These are phyloP conservation scores for Medicago lupulina DNA, from an alignment of 306 rosid genomes.

Conservation along the genomic window DNA sequence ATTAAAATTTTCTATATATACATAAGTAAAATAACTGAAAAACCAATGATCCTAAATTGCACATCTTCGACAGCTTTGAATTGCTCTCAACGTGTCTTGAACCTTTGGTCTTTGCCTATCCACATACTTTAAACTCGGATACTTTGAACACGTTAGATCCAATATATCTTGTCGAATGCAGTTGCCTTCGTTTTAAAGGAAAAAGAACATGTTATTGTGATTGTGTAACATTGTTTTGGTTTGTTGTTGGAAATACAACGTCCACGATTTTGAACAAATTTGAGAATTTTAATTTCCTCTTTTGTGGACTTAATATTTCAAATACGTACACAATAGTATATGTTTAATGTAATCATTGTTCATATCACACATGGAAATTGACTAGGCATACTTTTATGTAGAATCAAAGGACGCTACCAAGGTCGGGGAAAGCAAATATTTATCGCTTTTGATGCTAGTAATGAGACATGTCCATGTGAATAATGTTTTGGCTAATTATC, in stretches of 20 bases:
- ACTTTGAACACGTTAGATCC: too few species aligned
- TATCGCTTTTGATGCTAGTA: slow-evolving; percentile 24
- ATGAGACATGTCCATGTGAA: slow-evolving; percentile 14
- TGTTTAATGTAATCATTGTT: slow-evolving; percentile 20
- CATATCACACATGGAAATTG: slow-evolving; percentile 37
- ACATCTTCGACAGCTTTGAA: too few species aligned
- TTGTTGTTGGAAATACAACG: background rate
- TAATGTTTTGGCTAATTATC: slow-evolving; percentile 14
- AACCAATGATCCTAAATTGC: too few species aligned
- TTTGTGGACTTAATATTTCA: slow-evolving; percentile 4
- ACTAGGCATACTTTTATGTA: slow-evolving; percentile 20
- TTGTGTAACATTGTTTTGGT: background rate
- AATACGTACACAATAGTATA: slow-evolving; percentile 1
- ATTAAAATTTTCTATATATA: too few species aligned
- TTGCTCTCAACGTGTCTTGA: too few species aligned
- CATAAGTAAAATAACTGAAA: too few species aligned
- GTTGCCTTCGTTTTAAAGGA: background rate
- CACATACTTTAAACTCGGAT: too few species aligned
- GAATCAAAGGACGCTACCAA: slow-evolving; percentile 21
- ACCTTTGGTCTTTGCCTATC: too few species aligned
- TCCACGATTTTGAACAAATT: background rate
- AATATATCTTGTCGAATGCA: too few species aligned
- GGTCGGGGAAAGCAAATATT: slow-evolving; percentile 25
- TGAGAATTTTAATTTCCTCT: background rate
- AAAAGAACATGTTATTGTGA: background rate